Evolutionary conservation across 805 yeast species (phyloP), one percentile per base, ranked within the genome.

Genomic region (Debaryomyces hansenii): DNA sequence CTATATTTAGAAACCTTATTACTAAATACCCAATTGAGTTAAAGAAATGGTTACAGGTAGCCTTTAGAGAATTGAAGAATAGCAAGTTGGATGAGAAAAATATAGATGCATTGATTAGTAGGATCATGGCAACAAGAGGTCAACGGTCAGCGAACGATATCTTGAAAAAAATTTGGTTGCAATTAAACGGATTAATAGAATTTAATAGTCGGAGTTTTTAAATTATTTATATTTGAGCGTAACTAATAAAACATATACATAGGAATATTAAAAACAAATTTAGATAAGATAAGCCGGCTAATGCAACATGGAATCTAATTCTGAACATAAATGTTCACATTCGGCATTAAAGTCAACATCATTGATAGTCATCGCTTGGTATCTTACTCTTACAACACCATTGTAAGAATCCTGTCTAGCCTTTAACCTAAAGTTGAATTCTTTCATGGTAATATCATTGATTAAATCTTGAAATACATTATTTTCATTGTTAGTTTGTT

Each of bases 351-450:
- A 85, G 55, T 84, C 82, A 43, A 87, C 57, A 34, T 72, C 72
- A 42, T 73, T 72, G 21, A 85, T 53, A 12, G 78, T 75, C 41
- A 80, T 70, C 2, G 80, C 87, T 46, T 84, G 84, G 62, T 85
- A 89, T 63, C 97, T 80, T 14, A 88, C 82, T 64, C 92, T 79
- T 27, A 80, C 77, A 40, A 78, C 80, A 43, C 90, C 96, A 57
- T 90, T 86, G 65, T 88, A 94, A 50, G 78, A 82, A 59, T 94
- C 97, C 58, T 82, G 87, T 62, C 84, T 81, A 11, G 96, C 97
- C 58, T 87, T 82, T 44, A 91, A 63, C 66, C 95, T 80, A 66
- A 94, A 85, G 31, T 77, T 77, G 59, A 66, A 88, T 63, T 89
- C 91, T 52, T 79, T 76, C 78, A 86, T 87, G 45, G 81, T 79